Percentiles rank a stretch among this genome's conserved stretches.
Evolutionary conservation across 306 rosid species (phyloP).

Genomic region (Cicer judaicum): DNA sequence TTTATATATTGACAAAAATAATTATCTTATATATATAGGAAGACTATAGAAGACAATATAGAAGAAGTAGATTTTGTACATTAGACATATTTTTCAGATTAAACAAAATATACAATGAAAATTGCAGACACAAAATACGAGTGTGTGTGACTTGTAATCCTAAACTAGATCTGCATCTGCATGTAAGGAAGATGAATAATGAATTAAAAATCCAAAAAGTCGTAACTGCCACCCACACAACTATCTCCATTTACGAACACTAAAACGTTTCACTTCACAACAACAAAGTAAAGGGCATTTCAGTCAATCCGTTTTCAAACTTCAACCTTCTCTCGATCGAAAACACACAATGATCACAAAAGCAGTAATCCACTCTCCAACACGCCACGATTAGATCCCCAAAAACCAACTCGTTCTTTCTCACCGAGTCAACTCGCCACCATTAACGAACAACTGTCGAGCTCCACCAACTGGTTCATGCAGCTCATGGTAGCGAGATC

Average conservation of each 20-base stretch:
- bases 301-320: slow-evolving; percentile 33
- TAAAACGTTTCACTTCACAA: neutral
- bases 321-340: slow-evolving; percentile 9
- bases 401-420: slow-evolving; percentile 18
- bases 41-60: too few relatives aligned
- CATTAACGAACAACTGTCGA: slow-evolving; percentile 29
- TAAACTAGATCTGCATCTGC: slow-evolving; percentile 28
- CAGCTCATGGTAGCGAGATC: slow-evolving; percentile 43
- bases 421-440: slow-evolving; percentile 57
- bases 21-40: too few relatives aligned
- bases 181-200: neutral
- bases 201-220: neutral
- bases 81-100: too few relatives aligned
- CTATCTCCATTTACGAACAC: neutral
- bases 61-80: too few relatives aligned
- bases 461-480: neutral
- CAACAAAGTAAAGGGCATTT: slow-evolving; percentile 17
- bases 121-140: slow-evolving; percentile 1
- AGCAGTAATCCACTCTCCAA: slow-evolving; percentile 5
- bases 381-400: slow-evolving; percentile 37
- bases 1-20: too few relatives aligned
- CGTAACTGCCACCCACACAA: slow-evolving; percentile 4
- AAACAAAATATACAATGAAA: neutral
- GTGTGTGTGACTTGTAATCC: neutral
- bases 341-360: slow-evolving; percentile 4